A percentile compares a stretch with the other conserved stretches of the same genome.
phyloP scores from a whole-genome alignment of 371 early-diverging fungal genomes.

The Mucor circinelloides region DNA sequence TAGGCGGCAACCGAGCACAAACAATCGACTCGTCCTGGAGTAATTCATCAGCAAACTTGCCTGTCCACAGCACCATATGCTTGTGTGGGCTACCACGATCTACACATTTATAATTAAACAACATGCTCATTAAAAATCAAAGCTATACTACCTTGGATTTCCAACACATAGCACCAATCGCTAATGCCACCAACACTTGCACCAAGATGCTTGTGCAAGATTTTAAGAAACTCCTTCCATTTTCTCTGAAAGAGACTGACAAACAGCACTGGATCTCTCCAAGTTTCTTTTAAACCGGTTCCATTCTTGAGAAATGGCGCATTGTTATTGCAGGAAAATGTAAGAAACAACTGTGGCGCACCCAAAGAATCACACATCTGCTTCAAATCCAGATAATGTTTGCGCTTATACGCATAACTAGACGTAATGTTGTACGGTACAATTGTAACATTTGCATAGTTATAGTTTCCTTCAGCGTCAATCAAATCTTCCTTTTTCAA shows the following conservation, averaged over 20 bases:
- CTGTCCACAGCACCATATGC: constrained; percentile 8
- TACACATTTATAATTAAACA: no score
- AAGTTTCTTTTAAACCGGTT: neutral
- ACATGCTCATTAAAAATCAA: no score
- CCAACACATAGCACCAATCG: neutral
- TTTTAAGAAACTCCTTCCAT: constrained; percentile 1
- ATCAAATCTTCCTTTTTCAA: no score
- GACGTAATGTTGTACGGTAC: neutral
- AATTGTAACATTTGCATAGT: neutral
- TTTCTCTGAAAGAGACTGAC: constrained; percentile 1
- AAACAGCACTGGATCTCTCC: constrained; percentile 8
- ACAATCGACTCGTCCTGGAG: neutral
- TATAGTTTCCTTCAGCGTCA: neutral
- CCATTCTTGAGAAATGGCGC: neutral
- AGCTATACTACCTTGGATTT: no score
- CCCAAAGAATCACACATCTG: neutral
- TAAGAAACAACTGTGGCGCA: constrained; percentile 11
- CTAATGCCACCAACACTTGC: constrained; percentile 1
- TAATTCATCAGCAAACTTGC: neutral
- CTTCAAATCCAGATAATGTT: neutral
- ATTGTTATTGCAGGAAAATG: constrained; percentile 5
- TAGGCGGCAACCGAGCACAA: neutral
- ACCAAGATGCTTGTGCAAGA: neutral
- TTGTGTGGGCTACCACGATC: constrained; percentile 1
- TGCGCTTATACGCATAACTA: constrained; percentile 5